Evolutionary conservation across 345 rosid species (phyloP), one percentile per base, ranked within the genome.

Genomic region (Linum trigynum): DNA sequence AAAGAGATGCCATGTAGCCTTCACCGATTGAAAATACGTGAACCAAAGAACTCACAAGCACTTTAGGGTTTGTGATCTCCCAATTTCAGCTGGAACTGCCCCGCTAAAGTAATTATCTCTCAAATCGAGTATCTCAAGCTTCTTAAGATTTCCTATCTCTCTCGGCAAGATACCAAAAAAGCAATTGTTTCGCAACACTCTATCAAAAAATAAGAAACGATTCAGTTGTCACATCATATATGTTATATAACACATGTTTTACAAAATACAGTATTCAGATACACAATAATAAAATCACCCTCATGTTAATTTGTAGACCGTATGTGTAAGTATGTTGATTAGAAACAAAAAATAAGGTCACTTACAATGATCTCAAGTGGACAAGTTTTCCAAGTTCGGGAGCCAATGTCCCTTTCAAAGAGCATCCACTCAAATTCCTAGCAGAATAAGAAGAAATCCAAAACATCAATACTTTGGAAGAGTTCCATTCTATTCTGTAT

Each of bases 311-410:
- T 6, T 2, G 16, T 16, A 41, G 45, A 41, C 9, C 6, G 9
- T 4, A 41, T 4, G 9, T 41, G 32, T 8, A 1, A 14, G 15
- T 57, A 48, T 15, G 32, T 51, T 59, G 42, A 37, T 8, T 7
- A 43, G 50, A 11, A 48, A 53, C 69, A 61, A 9, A 39, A 15
- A 37, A 51, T 55, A 41, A 63, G 48, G 55, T 41, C 16, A 7
- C 87, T 88, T 85, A 90, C 97, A 92, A 78, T 67, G 79, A 88
- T 83, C 66, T 83, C 70, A 92, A 74, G 75, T 82, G 77, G 64
- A 65, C 72, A 62, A 92, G 77, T 77, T 85, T 85, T 65, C 90
- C 86, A 50, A 92, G 80, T 76, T 81, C 97, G 1, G 92, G 85
- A 3, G 89, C 77, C 70, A 90, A 72, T n/a, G 85, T 78, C 62